Percentiles rank a stretch among this genome's conserved stretches.
Conservation (phyloP, 495 filamentous ascomycete genomes). For the Podospora appendiculata region DNA sequence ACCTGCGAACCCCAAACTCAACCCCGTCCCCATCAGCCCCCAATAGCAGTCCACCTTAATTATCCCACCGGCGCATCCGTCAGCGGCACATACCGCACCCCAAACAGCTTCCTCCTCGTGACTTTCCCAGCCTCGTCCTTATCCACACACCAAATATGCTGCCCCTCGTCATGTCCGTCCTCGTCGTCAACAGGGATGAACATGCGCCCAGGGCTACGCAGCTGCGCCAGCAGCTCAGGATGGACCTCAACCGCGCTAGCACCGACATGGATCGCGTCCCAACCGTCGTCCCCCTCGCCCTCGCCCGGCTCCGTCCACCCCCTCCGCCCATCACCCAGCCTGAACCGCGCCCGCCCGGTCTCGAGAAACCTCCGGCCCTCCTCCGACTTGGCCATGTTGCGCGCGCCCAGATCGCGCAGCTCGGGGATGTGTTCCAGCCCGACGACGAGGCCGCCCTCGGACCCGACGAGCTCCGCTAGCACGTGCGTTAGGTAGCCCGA, state of each 20-base stretch:
- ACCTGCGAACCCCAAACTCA: no score
- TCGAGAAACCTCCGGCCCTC: constrained; percentile 56
- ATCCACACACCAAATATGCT: constrained; percentile 87
- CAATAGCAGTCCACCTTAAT: not conserved
- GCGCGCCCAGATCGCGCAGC: constrained; percentile 61
- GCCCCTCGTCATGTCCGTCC: constrained; percentile 32
- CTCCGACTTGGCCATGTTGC: constrained; percentile 66
- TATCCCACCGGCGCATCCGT: constrained; percentile 62
- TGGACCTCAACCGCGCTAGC: constrained; percentile 76
- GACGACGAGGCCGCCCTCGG: constrained; percentile 52
- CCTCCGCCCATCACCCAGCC: constrained; percentile 73
- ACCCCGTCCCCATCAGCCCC: no score
- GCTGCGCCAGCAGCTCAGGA: constrained; percentile 63
- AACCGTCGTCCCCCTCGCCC: constrained; percentile 28
- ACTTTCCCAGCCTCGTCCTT: constrained; percentile 76
- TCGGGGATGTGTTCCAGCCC: constrained; percentile 85
- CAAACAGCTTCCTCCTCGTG: constrained; percentile 64
- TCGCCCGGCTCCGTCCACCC: constrained; percentile 52
- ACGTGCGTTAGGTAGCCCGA: constrained; percentile 91
- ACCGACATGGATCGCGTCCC: constrained; percentile 94
- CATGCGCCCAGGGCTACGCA: constrained; percentile 70
- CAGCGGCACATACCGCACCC: constrained; percentile 88
- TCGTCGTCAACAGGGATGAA: constrained; percentile 80
- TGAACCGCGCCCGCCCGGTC: constrained; percentile 57
- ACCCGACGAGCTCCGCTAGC: constrained; percentile 68